These are phyloP conservation scores for Saccharum spontaneum DNA, from an alignment of 176 grass and related monocot species.

Conservation along the genomic window DNA sequence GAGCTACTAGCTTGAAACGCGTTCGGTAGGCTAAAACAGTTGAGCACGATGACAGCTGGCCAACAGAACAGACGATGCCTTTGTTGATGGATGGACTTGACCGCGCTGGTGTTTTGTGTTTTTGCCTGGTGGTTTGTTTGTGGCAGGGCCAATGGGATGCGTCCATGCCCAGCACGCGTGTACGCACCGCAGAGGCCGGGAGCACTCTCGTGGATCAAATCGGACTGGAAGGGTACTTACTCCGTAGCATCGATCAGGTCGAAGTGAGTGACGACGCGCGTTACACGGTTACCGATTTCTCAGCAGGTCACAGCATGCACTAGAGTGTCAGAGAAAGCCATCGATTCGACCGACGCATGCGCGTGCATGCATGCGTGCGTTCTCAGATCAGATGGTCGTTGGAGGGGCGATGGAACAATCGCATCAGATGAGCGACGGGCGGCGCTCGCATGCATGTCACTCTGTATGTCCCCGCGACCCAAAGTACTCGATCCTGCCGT, in stretches of 20 bases:
- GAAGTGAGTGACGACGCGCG: conserved; percentile 1
- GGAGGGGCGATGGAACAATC: conserved; percentile 37
- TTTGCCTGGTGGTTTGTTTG: not conserved
- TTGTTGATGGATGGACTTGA: not conserved
- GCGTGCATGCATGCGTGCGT: conserved; percentile 33
- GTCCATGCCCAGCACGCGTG: not conserved
- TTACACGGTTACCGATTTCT: not conserved
- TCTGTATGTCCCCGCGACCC: not conserved
- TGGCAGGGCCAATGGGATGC: not conserved
- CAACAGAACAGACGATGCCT: not conserved
- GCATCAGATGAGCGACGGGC: conserved; percentile 15
- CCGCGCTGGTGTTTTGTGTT: not conserved
- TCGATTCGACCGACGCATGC: conserved; percentile 41
- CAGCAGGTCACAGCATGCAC: not conserved
- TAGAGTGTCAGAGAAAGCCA: conserved; percentile 28
- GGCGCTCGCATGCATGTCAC: not conserved
- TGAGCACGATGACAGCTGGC: not conserved
- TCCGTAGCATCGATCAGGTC: too few species aligned
- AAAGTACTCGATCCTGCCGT: not conserved
- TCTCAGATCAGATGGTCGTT: not conserved
- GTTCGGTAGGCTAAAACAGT: not conserved
- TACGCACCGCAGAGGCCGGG: not conserved
- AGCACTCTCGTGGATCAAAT: not conserved
- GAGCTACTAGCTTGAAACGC: not conserved
- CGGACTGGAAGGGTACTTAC: too few species aligned